Evolutionary conservation across 495 filamentous ascomycete species (phyloP).

Genomic region (Neurospora cerealis): DNA sequence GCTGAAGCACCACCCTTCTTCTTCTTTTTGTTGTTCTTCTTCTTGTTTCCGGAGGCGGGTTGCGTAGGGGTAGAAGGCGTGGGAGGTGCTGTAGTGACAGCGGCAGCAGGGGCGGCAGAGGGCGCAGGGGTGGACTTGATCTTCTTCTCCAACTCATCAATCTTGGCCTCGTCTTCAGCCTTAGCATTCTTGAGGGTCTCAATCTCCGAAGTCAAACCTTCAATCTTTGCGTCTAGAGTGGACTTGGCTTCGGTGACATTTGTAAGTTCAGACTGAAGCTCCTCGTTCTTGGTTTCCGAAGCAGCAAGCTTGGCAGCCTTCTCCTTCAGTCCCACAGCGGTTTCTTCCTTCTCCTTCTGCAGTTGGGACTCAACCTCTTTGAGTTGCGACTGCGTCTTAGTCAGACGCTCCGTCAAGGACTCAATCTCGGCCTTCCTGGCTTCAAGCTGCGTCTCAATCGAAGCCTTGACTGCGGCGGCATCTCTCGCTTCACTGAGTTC

Average conservation of each 20-base stretch:
- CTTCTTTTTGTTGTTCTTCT: conserved; percentile 89
- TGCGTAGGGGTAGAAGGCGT: conserved; percentile 6
- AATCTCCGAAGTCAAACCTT: conserved; percentile 23
- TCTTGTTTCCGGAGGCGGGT: conserved; percentile 41
- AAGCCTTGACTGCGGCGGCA: conserved; percentile 42
- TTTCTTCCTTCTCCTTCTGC: conserved; percentile 31
- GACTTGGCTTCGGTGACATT: conserved; percentile 21
- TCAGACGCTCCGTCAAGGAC: conserved; percentile 41
- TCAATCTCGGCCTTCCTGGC: conserved; percentile 36
- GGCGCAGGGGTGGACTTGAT: conserved; percentile 15
- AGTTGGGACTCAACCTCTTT: conserved; percentile 46
- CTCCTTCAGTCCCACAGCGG: conserved; percentile 27
- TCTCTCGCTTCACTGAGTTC: conserved; percentile 51
- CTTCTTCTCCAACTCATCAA: conserved; percentile 26
- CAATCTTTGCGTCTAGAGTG: conserved; percentile 22
- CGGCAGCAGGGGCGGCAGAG: conserved; percentile 6
- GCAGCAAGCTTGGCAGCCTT: conserved; percentile 22
- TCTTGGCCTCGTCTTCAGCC: conserved; percentile 20
- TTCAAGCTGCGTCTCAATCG: conserved; percentile 38
- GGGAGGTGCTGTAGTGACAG: conserved; percentile 3
- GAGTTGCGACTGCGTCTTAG: conserved; percentile 37
- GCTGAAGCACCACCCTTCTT: conserved; percentile 51
- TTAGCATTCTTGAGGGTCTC: conserved; percentile 28
- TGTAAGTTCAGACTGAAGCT: conserved; percentile 28
- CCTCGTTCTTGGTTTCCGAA: conserved; percentile 17